Conservation (phyloP, 768 basidiomycete genomes). For the Lentinula boryana region DNA sequence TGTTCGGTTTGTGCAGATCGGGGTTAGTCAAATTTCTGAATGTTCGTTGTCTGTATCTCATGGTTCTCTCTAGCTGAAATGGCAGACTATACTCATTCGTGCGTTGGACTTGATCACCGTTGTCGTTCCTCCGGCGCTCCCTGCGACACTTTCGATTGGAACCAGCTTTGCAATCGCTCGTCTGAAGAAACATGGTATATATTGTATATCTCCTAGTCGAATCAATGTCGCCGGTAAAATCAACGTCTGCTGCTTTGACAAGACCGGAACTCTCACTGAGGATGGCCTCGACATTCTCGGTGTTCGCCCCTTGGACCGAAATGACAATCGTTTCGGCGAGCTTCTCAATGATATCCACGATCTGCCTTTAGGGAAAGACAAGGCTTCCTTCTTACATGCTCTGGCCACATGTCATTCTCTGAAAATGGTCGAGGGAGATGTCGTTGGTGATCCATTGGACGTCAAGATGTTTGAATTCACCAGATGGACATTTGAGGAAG, state of each 20-base stretch:
- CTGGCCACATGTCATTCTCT: conserved; percentile 95
- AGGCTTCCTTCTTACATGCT: conserved; percentile 85
- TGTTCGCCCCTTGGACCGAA: conserved; percentile 78
- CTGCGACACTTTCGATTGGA: conserved; percentile 95
- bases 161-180: conserved; percentile 92
- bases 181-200: conserved; percentile 82
- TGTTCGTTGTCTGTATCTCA: not conserved
- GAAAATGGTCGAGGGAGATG: conserved; percentile 79
- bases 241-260: conserved; percentile 98
- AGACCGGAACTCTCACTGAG: conserved; percentile 97
- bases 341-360: conserved; percentile 83
- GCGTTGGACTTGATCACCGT: conserved; percentile 95
- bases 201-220: conserved; percentile 93
- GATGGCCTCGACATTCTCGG: conserved; percentile 97
- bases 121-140: conserved; percentile 95
- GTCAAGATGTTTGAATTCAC: conserved; percentile 99
- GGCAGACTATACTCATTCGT: conserved; percentile 87
- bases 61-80: conserved; percentile 52
- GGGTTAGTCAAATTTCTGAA: conserved; percentile 43
- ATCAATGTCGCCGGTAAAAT: conserved; percentile 95
- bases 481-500: conserved; percentile 94
- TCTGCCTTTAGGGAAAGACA: conserved; percentile 64
- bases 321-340: conserved; percentile 79
- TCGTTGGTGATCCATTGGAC: conserved; percentile 95
- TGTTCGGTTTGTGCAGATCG: conserved; percentile 85